Evolutionary conservation across 352 stramenopile species (phyloP).

Genomic region (Globisporangium parvum): DNA sequence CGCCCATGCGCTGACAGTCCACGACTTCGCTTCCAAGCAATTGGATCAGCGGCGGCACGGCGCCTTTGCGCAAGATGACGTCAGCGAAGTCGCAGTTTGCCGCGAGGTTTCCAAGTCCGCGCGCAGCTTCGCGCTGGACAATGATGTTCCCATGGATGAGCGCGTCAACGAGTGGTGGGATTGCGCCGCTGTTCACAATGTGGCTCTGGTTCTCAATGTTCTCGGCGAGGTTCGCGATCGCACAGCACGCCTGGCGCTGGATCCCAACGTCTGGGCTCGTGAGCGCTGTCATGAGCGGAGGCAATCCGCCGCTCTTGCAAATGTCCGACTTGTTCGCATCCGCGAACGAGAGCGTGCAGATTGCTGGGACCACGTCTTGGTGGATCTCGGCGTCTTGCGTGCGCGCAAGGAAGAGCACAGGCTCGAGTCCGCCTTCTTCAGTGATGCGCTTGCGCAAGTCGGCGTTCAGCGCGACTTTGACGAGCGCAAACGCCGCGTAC

Average conservation of each 20-base stretch:
- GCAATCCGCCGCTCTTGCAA: constrained; percentile 89
- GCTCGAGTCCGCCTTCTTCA: constrained; percentile 92
- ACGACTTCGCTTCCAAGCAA: constrained; percentile 88
- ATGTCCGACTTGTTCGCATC: constrained; percentile 95
- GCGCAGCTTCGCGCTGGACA: constrained; percentile 90
- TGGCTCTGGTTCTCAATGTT: constrained; percentile 91
- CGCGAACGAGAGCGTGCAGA: constrained; percentile 90
- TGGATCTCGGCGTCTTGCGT: constrained; percentile 92
- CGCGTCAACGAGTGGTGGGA: constrained; percentile 82
- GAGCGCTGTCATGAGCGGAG: constrained; percentile 81
- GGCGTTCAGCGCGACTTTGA: constrained; percentile 94
- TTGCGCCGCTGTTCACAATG: constrained; percentile 85
- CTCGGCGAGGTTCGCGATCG: constrained; percentile 94
- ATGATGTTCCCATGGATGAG: constrained; percentile 68
- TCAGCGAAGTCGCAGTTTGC: constrained; percentile 94
- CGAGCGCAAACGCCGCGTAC: constrained; percentile 93
- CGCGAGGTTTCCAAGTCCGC: constrained; percentile 92
- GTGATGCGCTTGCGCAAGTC: constrained; percentile 93
- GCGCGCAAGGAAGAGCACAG: constrained; percentile 93
- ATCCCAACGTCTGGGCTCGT: constrained; percentile 68
- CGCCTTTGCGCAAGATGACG: constrained; percentile 86
- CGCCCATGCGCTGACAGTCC: constrained; percentile 92
- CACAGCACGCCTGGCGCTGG: constrained; percentile 91
- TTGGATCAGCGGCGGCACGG: constrained; percentile 76
- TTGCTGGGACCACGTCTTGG: constrained; percentile 85